Evolutionary conservation across 2,329 filamentous ascomycete species (phyloP), one percentile per base, ranked within the genome.

Genomic region (Fusarium dimerum): DNA sequence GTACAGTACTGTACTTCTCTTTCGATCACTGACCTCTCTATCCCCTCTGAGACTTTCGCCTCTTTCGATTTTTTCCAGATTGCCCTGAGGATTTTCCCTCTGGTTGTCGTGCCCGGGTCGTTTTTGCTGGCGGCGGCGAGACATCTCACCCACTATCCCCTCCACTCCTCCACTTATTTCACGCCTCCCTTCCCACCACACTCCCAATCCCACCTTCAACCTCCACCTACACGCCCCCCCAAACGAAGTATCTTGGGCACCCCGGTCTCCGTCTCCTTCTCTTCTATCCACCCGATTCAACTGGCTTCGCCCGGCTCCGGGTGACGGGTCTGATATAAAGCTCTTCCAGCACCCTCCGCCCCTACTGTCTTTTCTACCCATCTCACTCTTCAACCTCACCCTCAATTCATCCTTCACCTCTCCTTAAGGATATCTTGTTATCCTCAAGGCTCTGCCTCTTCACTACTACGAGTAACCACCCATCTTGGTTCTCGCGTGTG

Each of bases 251-350:
- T 36, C 32, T 36, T 26, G 20, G 32, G 10, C 32, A 12, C 32
- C 32, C 32, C 13, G 32, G 32, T 36, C 32, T 36, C 44, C 50
- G 55, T 57, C 53, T 40, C 51, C 44, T 54, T 47, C 53, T 56
- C 49, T 52, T 54, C 48, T 56, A 50, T 36, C 43, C 46, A 40
- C 46, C 45, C 48, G 48, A 53, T 47, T 51, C 48, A 50, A 51
- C 56, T 54, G 55, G 57, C 54, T 48, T 55, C 43, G 46, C 52
- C 59, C 57, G 53, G 53, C 53, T 57, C 62, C 50, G 46, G 57
- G 54, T 55, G 13, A 36, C 51, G 53, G 54, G 32, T 57, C 55
- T 63, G 55, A 61, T 66, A 66, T 66, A 66, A 66, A 66, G 56
- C 45, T 55, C 63, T 59, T 65, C 64, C 58, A 51, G 53, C 60